Percentiles rank a stretch among this genome's conserved stretches.
These are phyloP conservation scores for Glonium stellatum DNA, from an alignment of 495 filamentous ascomycete genomes.

Conservation along the genomic window DNA sequence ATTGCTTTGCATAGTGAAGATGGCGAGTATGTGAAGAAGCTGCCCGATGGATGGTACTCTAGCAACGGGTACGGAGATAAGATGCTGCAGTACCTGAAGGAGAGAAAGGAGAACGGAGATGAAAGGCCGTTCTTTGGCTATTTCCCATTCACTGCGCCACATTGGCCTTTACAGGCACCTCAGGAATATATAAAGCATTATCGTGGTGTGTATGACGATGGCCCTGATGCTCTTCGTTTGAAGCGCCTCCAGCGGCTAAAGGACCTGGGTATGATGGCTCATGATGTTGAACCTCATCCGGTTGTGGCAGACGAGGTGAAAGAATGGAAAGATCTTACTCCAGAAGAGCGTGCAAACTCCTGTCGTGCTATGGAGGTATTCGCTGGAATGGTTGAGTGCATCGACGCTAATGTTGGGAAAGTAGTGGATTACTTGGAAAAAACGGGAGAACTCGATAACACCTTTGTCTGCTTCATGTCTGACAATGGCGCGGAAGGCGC, in stretches of 20 bases:
- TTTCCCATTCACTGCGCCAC: slow-evolving; percentile 41
- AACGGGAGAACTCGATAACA: slow-evolving; percentile 57
- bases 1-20: slow-evolving; percentile 54
- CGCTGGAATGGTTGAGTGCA: slow-evolving; percentile 58
- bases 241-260: slow-evolving; percentile 35
- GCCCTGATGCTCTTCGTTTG: slow-evolving; percentile 36
- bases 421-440: slow-evolving; percentile 49
- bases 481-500: slow-evolving; percentile 62
- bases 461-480: slow-evolving; percentile 57
- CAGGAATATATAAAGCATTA: slow-evolving; percentile 36
- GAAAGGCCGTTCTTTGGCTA: slow-evolving; percentile 42
- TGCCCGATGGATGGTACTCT: slow-evolving; percentile 36
- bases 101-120: slow-evolving; percentile 16
- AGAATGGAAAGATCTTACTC: slow-evolving; percentile 46
- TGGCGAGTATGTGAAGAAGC: slow-evolving; percentile 46
- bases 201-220: slow-evolving; percentile 40
- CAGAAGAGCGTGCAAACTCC: slow-evolving; percentile 47
- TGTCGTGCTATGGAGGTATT: slow-evolving; percentile 54
- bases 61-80: slow-evolving; percentile 38
- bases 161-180: slow-evolving; percentile 43
- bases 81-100: slow-evolving; percentile 37
- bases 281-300: slow-evolving; percentile 35
- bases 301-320: slow-evolving; percentile 50
- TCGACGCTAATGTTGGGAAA: slow-evolving; percentile 55
- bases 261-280: slow-evolving; percentile 34